A percentile compares a stretch with the other conserved stretches of the same genome.
Evolutionary conservation across 2,329 filamentous ascomycete genomes (phyloP).

Genomic region (Magnaporthiopsis incrustans): DNA sequence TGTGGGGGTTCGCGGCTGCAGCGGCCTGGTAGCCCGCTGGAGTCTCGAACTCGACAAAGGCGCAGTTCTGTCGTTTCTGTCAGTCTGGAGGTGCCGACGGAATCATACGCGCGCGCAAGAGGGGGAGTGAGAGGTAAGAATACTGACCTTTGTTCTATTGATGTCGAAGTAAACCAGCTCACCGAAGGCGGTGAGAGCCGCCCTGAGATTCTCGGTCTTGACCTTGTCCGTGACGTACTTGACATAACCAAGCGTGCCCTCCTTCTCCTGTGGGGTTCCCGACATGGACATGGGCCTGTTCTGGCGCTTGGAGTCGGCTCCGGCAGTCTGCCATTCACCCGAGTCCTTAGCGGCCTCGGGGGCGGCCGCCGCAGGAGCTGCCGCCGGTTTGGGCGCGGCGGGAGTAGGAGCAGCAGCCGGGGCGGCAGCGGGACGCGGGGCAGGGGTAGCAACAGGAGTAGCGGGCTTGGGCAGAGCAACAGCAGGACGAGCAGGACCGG

Average conservation of each 20-base stretch:
- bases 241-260: slow-evolving; percentile 79
- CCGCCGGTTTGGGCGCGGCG: slow-evolving; percentile 34
- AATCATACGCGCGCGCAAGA: neutral
- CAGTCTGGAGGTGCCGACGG: slow-evolving; percentile 10
- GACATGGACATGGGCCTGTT: slow-evolving; percentile 62
- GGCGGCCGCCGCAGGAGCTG: slow-evolving; percentile 7
- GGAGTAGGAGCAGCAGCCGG: slow-evolving; percentile 23
- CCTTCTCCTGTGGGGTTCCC: slow-evolving; percentile 55
- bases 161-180: slow-evolving; percentile 68
- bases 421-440: slow-evolving; percentile 40
- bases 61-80: slow-evolving; percentile 64
- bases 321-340: slow-evolving; percentile 82
- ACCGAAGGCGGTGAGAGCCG: slow-evolving; percentile 63
- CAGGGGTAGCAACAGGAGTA: slow-evolving; percentile 43
- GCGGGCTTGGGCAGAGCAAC: slow-evolving; percentile 51
- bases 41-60: slow-evolving; percentile 89
- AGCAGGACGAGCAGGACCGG: slow-evolving; percentile 41
- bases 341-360: slow-evolving; percentile 39
- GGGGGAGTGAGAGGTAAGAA: neutral
- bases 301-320: slow-evolving; percentile 76
- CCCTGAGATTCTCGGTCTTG: slow-evolving; percentile 62
- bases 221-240: slow-evolving; percentile 94
- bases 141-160: slow-evolving; percentile 70
- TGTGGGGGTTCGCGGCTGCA: slow-evolving; percentile 75
- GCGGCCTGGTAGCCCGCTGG: slow-evolving; percentile 76